phyloP scores from a whole-genome alignment of 78 protist species.

The Dictyostelium firmibasis region DNA sequence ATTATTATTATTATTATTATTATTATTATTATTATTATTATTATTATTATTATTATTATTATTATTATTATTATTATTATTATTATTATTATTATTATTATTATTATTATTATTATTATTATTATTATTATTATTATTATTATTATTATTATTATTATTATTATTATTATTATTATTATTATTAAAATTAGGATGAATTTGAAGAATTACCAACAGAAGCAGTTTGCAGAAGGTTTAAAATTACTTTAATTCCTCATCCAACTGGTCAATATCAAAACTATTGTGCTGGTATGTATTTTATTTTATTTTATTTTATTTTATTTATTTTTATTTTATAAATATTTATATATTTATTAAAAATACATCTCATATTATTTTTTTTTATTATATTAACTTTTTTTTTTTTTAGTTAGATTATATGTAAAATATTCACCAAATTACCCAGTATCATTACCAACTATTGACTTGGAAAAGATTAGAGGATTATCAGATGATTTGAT shows the following conservation, averaged over 20 bases:
- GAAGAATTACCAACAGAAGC: conserved; percentile 50
- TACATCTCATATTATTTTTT: too few relatives aligned
- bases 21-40: not conserved
- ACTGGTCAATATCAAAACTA: conserved; percentile 52
- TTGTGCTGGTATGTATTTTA: conserved; percentile 30
- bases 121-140: not conserved
- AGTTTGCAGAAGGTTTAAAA: conserved; percentile 62
- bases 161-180: not conserved
- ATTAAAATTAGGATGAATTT: conserved; percentile 35
- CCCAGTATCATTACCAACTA: conserved; percentile 40
- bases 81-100: not conserved
- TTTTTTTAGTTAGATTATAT: conserved; percentile 14
- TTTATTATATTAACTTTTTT: too few relatives aligned
- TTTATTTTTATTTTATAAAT: not conserved
- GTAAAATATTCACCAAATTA: conserved; percentile 72
- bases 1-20: too few relatives aligned
- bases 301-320: not conserved
- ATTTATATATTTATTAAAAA: too few relatives aligned
- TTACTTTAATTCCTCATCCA: conserved; percentile 63
- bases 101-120: not conserved
- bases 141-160: not conserved
- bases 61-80: not conserved
- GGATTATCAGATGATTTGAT: conserved; percentile 74
- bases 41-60: not conserved
- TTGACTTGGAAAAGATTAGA: conserved; percentile 35